Conservation (phyloP, 805 yeast species). For the Wickerhamiella sorbophila region DNA sequence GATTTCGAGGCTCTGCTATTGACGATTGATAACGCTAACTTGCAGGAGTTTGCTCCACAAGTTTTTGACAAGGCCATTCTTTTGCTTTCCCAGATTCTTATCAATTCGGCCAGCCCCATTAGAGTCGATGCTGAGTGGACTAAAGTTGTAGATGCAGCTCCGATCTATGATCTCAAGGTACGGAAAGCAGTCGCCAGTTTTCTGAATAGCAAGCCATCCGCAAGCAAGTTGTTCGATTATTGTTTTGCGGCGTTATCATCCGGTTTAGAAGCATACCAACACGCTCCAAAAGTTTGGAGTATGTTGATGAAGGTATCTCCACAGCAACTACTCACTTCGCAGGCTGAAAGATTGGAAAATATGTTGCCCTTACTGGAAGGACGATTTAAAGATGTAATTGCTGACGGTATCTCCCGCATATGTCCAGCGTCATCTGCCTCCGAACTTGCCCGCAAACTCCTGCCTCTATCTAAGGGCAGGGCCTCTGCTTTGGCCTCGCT, state of each 20-base stretch:
- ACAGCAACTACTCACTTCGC: not conserved
- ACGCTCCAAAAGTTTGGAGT: conserved; percentile 1
- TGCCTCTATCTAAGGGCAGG: conserved; percentile 4
- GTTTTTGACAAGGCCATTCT: conserved; percentile 1
- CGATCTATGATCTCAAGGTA: not conserved
- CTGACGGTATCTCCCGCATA: conserved; percentile 8
- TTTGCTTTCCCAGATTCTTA: conserved; percentile 3
- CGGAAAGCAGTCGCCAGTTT: not conserved
- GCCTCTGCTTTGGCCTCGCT: not conserved
- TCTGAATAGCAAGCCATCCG: not conserved
- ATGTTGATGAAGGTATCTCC: not conserved
- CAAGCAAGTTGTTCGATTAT: not conserved
- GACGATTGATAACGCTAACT: conserved; percentile 12
- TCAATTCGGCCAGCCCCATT: conserved; percentile 1
- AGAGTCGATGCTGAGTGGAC: conserved; percentile 5
- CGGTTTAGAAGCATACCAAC: not conserved
- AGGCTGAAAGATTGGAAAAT: not conserved
- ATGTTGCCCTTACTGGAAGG: not conserved
- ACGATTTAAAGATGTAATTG: conserved; percentile 5
- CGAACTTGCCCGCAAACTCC: not conserved
- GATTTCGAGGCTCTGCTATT: conserved; percentile 29
- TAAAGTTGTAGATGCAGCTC: conserved; percentile 1
- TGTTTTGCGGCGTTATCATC: not conserved
- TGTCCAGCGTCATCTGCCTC: not conserved
- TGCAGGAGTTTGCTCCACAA: not conserved